Evolutionary conservation across 2,329 filamentous ascomycete genomes (phyloP).

Genomic region (Penicillium sp.): DNA sequence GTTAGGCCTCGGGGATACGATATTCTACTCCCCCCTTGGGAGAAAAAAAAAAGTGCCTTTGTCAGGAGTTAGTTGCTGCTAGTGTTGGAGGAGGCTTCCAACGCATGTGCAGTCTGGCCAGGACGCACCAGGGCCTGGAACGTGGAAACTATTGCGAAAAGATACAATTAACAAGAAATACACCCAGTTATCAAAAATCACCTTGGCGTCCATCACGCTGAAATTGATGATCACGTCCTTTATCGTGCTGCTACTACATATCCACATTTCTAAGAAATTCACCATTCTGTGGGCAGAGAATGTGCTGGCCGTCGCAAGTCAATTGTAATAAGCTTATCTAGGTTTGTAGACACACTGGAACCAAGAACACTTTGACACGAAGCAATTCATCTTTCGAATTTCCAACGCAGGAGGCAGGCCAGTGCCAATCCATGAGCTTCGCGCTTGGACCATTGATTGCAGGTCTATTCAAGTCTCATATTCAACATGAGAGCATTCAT

Average conservation of each 20-base stretch:
- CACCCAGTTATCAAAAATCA: no score
- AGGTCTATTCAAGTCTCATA: neutral
- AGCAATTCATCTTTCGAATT: neutral
- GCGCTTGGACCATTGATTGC: neutral
- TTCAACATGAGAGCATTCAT: conserved; percentile 4
- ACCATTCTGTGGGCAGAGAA: no score
- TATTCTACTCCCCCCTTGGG: neutral
- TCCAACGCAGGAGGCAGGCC: neutral
- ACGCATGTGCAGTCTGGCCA: no score
- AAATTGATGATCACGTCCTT: no score
- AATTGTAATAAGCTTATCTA: neutral
- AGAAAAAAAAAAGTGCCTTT: conserved; percentile 6
- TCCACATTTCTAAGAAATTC: no score
- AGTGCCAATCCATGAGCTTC: neutral
- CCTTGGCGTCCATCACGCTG: no score
- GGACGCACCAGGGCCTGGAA: no score
- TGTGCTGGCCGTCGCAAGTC: neutral
- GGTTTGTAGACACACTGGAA: neutral
- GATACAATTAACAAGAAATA: no score
- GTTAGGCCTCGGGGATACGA: neutral
- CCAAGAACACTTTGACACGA: neutral
- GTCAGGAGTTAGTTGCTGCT: neutral
- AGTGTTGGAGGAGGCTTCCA: no score
- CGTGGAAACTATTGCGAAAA: no score
- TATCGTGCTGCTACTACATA: no score